Base-by-base conservation (phyloP, 805 yeast genomes). In the Kluyveromyces nonfermentans region DNA sequence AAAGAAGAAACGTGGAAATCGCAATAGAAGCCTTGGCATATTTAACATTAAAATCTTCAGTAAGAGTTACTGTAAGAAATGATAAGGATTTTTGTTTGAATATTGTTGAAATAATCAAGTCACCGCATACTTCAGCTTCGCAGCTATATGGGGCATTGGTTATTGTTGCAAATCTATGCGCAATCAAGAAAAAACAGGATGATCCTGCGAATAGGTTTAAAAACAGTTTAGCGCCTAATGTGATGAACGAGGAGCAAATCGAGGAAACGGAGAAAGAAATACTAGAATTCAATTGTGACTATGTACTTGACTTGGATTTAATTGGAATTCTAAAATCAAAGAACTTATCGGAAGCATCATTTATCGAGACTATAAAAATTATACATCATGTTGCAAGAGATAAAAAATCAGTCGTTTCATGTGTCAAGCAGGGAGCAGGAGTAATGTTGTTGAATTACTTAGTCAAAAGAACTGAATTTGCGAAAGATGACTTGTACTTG, bases 1-100 rank as follows among this genome's bases (percentile, higher is more conserved):
- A 40, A 15, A 44, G 40, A 14, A 41, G 33, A 17, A n/a, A 40
- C 15, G 49, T 46, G 15, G 50, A 48, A 19, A 31, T 52, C 6
- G 50, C 46, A 3, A 51, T 75, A 17, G 81, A 76, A 57, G 77
- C 73, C 1, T 53, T 76, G 33, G 75, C 80, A 6, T 75, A 73
- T 44, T 52, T 76, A n/a, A 67, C 71, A 3, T 53, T 76, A 35
- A 72, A 70, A 47, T 50, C 62, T 4, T 53, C 66, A 6, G 62
- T 72, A 0, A 69, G 67, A 47, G 50, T 56, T 1, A 43, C 42
- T 22, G 31, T 75, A 5, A 61, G 80, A 51, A 42, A 45, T n/a
- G 68, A 73, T 46, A 64, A 57, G 1, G 54, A 47, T 10, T 58
- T 69, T 4, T 53, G 70, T 10, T 60, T 65, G 17, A 57, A 50